Conservation (phyloP, 2,329 filamentous ascomycete species). For the Chaetomium olivaceum region DNA sequence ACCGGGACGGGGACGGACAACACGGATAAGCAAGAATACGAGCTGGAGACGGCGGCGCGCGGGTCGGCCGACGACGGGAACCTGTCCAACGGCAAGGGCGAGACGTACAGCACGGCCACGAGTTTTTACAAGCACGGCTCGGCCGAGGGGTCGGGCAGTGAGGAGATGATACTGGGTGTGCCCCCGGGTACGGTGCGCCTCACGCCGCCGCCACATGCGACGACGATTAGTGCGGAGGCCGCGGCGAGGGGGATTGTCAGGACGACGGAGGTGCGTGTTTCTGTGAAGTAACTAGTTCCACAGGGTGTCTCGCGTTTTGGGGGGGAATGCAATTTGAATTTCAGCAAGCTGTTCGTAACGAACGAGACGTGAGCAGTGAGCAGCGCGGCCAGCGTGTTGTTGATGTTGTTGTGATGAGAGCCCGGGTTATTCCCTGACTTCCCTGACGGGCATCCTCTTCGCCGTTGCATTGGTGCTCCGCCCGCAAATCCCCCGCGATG, state of each 20-base stretch:
- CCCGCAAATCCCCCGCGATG: not conserved
- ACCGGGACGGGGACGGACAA: not conserved
- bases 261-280: slow-evolving; percentile 22
- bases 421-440: not conserved
- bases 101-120: slow-evolving; percentile 13
- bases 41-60: slow-evolving; percentile 1
- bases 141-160: slow-evolving; percentile 11
- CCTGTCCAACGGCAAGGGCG: not conserved
- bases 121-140: slow-evolving; percentile 20
- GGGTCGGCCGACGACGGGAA: slow-evolving; percentile 6
- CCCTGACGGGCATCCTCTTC: not conserved
- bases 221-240: not conserved
- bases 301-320: not conserved
- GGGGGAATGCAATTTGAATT: not conserved
- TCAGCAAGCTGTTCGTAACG: not conserved
- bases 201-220: not conserved
- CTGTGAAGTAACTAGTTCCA: slow-evolving; percentile 3
- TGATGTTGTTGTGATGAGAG: not conserved
- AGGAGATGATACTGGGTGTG: slow-evolving; percentile 20
- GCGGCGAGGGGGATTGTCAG: slow-evolving; percentile 15
- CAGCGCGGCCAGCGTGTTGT: not conserved
- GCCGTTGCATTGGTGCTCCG: not conserved
- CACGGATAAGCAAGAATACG: slow-evolving; percentile 2
- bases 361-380: no score
- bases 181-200: not conserved